Conservation (phyloP, 2,329 filamentous ascomycete genomes). For the Sporothrix luriei region DNA sequence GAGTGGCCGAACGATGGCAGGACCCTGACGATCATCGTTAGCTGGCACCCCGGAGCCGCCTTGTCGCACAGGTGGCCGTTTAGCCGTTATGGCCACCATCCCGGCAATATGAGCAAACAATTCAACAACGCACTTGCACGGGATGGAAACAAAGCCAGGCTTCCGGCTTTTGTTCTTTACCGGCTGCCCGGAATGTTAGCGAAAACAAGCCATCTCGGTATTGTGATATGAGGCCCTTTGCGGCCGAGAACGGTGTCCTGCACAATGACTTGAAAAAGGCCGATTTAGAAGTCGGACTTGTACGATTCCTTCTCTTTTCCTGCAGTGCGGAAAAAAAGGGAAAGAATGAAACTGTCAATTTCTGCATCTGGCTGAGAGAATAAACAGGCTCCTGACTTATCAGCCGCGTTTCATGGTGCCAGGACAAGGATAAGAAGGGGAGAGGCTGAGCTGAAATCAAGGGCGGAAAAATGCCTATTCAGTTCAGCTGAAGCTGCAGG, state of each 20-base stretch:
- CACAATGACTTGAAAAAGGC: too few species aligned
- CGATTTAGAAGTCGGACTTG: not conserved
- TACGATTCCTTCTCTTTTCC: not conserved
- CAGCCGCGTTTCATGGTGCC: conserved; percentile 8
- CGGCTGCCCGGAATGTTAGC: not conserved
- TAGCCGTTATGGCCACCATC: not conserved
- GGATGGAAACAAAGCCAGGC: not conserved
- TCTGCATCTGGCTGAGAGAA: conserved; percentile 2
- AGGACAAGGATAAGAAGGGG: not conserved
- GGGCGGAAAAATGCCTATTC: not conserved
- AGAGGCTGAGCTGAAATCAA: conserved; percentile 22
- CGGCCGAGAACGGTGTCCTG: not conserved
- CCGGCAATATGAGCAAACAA: not conserved
- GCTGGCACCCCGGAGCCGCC: not conserved
- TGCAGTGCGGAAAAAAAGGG: conserved; percentile 10
- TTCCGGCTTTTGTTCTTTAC: not conserved
- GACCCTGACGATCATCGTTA: conserved; percentile 5
- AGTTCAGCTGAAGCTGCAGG: not conserved
- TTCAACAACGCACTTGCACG: not conserved
- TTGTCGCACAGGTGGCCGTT: not conserved
- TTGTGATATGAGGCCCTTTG: not conserved
- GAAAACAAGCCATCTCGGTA: not conserved
- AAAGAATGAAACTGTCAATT: not conserved
- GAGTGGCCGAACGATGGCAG: not conserved
- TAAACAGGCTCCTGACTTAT: not conserved